Evolutionary conservation across 495 filamentous ascomycete genomes (phyloP), one percentile per base, ranked within the genome.

Genomic region (Parathielavia appendiculata): DNA sequence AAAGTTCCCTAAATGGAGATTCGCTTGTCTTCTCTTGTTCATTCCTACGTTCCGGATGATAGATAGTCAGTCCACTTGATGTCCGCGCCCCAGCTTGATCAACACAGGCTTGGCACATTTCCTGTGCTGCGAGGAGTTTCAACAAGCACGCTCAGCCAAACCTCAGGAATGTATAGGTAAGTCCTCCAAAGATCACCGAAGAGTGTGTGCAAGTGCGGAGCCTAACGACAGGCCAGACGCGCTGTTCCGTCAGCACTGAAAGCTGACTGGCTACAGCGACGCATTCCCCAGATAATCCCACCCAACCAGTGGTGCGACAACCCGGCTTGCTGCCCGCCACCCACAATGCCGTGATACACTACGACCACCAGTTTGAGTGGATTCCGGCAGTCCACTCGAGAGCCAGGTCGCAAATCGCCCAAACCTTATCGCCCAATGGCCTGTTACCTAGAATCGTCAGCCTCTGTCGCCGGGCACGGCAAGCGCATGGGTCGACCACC

Each of bases 381-480:
- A 41, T 23, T 9, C 17, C 16, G 4, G 20, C 30, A 12, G 52
- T 17, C 32, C 40, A 46, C 32, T 55, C 36, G 36, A 8, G 16
- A 32, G 20, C 36, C 22, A 43, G 17, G 22, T 30, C 50, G 36
- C 20, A 52, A 41, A 12, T 12, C 40, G 40, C 39, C 41, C 17
- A 45, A 12, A 20, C 6, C 6, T 2, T 30, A 10, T 45, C 52
- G 43, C 41, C 41, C 41, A 47, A 38, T 46, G 2, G 43, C 13
- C 13, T n/a, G 22, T 45, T 0, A 26, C 1, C 9, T 23, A 4
- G 39, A 9, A 13, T 39, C 17, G 36, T 6, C 20, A 7, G 4
- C 40, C 40, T 35, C 17, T n/a, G 20, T 4, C 44, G 52, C 39
- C 52, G 52, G 40, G 52, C 52, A 54, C 39, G n/a, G 49, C 49